These are phyloP conservation scores for Suhomyces terraborum DNA, from an alignment of 1,139 yeast genomes.

Conservation along the genomic window DNA sequence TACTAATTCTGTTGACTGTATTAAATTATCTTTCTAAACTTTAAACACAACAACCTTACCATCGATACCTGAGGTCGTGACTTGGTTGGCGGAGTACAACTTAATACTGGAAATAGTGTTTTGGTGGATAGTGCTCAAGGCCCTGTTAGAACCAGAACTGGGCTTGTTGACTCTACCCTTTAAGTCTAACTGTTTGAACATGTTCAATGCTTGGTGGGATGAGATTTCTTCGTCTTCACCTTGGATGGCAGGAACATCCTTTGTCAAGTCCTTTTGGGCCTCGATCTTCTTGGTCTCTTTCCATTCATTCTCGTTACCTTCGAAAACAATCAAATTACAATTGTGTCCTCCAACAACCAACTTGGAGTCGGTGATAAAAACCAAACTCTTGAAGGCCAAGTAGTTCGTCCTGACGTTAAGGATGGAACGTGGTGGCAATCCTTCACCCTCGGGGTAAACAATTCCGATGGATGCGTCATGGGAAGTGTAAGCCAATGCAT, in stretches of 20 bases:
- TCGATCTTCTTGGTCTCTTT: slow-evolving; percentile 64
- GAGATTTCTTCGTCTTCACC: slow-evolving; percentile 61
- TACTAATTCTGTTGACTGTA: background rate
- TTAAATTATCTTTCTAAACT: slow-evolving; percentile 14
- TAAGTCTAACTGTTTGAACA: slow-evolving; percentile 94
- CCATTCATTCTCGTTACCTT: slow-evolving; percentile 75
- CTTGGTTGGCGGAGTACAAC: slow-evolving; percentile 52
- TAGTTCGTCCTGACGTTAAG: slow-evolving; percentile 63
- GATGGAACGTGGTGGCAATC: slow-evolving; percentile 48
- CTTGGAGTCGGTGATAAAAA: slow-evolving; percentile 66
- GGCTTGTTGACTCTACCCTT: slow-evolving; percentile 73
- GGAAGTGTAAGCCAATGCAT: slow-evolving; percentile 74
- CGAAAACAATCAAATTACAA: slow-evolving; percentile 84
- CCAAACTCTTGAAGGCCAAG: slow-evolving; percentile 77
- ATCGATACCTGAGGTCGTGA: slow-evolving; percentile 65
- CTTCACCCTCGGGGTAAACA: slow-evolving; percentile 76
- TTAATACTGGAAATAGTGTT: slow-evolving; percentile 82
- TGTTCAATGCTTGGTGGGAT: slow-evolving; percentile 83
- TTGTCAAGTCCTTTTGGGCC: slow-evolving; percentile 45
- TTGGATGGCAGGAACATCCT: slow-evolving; percentile 37
- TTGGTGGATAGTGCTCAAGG: slow-evolving; percentile 81
- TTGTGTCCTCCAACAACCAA: slow-evolving; percentile 91
- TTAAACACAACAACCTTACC: slow-evolving; percentile 79
- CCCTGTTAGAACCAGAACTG: slow-evolving; percentile 41
- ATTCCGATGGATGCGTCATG: slow-evolving; percentile 79